A percentile compares a stretch with the other conserved stretches of the same genome.
phyloP scores from a whole-genome alignment of 2,329 filamentous ascomycete species.

The Xylaria sp. region DNA sequence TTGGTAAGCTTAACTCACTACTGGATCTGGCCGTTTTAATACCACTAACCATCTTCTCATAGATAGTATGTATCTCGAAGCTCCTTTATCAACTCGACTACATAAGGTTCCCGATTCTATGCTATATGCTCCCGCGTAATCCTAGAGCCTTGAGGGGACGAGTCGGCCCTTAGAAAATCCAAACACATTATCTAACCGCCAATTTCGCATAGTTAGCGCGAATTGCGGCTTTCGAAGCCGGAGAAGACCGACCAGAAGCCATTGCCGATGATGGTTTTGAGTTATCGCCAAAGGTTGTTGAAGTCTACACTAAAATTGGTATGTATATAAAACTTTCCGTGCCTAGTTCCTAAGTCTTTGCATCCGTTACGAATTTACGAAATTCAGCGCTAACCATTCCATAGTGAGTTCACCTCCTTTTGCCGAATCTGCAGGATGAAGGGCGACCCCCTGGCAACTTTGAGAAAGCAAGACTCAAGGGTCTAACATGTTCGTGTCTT shows the following conservation, averaged over 20 bases:
- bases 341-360: not conserved
- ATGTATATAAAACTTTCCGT: not conserved
- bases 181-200: constrained; percentile 11
- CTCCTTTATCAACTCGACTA: not conserved
- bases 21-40: too few species aligned
- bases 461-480: constrained; percentile 14
- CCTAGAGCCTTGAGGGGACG: not conserved
- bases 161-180: not conserved
- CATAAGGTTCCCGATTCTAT: not conserved
- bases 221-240: constrained; percentile 90
- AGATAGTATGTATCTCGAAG: constrained; percentile 34
- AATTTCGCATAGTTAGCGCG: constrained; percentile 70
- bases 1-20: constrained; percentile 68
- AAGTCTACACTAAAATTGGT: constrained; percentile 87
- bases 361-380: not conserved
- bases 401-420: constrained; percentile 28
- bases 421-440: not conserved
- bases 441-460: not conserved
- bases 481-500: constrained; percentile 23
- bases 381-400: constrained; percentile 6
- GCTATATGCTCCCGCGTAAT: not conserved
- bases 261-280: constrained; percentile 81
- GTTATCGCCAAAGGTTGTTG: constrained; percentile 89
- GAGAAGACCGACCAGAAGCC: constrained; percentile 61
- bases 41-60: constrained; percentile 18